Conservation (phyloP, 2,329 filamentous ascomycete species). For the Herpotrichia juniperi region DNA sequence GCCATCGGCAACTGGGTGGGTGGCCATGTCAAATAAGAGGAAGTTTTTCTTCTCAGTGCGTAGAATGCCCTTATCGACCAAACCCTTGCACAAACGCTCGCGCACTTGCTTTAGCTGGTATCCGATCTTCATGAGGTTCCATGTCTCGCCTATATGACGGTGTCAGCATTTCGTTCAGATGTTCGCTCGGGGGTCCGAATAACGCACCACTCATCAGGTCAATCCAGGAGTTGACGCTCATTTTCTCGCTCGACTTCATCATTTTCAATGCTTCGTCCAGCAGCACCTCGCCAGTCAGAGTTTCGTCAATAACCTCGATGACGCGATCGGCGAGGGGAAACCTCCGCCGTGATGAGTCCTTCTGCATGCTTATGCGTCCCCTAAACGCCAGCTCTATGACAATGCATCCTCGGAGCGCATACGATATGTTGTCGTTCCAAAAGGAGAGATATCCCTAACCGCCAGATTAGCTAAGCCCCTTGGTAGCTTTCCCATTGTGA, state of each 20-base stretch:
- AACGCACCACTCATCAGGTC: constrained; percentile 93
- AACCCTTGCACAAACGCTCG: constrained; percentile 93
- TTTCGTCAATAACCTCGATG: constrained; percentile 97
- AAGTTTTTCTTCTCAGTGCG: constrained; percentile 99
- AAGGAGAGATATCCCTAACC: constrained; percentile 93
- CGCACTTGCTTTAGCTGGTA: constrained; percentile 99
- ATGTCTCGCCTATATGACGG: constrained; percentile 79
- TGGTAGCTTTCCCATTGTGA: constrained; percentile 9
- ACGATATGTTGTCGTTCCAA: constrained; percentile 99
- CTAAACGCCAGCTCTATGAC: constrained; percentile 97
- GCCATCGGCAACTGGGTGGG: constrained; percentile 93
- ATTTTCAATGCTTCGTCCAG: constrained; percentile 98
- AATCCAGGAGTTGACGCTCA: constrained; percentile 99
- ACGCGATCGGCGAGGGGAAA: constrained; percentile 91
- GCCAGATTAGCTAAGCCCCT: constrained; percentile 23
- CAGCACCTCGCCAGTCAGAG: constrained; percentile 93
- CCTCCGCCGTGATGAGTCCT: constrained; percentile 87
- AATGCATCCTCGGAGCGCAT: constrained; percentile 95
- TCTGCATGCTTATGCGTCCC: constrained; percentile 97
- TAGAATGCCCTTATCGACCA: constrained; percentile 98
- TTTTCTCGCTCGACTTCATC: constrained; percentile 99
- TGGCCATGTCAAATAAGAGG: constrained; percentile 99
- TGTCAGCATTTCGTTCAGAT: constrained; percentile 23
- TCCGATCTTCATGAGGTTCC: constrained; percentile 99
- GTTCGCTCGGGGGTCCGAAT: constrained; percentile 4